Base-by-base conservation (phyloP, 805 yeast genomes). In the Yarrowia alimentaria region DNA sequence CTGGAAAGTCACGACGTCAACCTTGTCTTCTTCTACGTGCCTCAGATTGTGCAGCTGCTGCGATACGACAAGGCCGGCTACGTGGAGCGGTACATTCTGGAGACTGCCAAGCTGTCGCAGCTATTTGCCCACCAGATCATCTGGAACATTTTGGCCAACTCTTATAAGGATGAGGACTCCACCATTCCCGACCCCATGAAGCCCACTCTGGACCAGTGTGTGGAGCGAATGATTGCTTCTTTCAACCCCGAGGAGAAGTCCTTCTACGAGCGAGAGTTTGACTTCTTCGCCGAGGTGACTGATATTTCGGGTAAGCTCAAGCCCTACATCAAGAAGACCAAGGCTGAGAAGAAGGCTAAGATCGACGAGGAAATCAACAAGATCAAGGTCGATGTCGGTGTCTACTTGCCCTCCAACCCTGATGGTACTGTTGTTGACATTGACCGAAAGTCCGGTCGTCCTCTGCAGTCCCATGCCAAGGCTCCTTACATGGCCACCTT, bases 401-500 rank as follows among this genome's bases (percentile, higher is more conserved):
- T 90, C 4, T 93, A 93, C 61, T 73, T 93, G 53, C 99, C 99
- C 14, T 83, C 95, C 56, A 90, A 93, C 61, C 99, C 99, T 1
- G 96, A 90, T 66, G 99, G 99, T 42, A 77, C 76, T n/a, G 86
- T 93, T 26, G 72, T 89, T 54, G 98, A 89, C 61, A 93, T 93
- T 64, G 89, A 88, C 64, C 74, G 99, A 53, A 83, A 81, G 58
- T 83, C 95, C 5, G 99, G 99, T 54, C 82, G 78, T 60, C 99
- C 99, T 7, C 72, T 93, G 59, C 99, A 93, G 68, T 86, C 96
- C 10, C 99, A 93, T 65, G 99, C 99, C 11, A 93, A 93, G 65
- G 98, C 99, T 0, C 99, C 99, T 29, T 93, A 89, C 64, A 77
- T 93, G 90, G 99, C 99, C 0, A 83, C 95, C 1, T 93, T 93